Evolutionary conservation across 108 stramenopile species (phyloP).

Genomic region (Cafeteria roenbergensis): DNA sequence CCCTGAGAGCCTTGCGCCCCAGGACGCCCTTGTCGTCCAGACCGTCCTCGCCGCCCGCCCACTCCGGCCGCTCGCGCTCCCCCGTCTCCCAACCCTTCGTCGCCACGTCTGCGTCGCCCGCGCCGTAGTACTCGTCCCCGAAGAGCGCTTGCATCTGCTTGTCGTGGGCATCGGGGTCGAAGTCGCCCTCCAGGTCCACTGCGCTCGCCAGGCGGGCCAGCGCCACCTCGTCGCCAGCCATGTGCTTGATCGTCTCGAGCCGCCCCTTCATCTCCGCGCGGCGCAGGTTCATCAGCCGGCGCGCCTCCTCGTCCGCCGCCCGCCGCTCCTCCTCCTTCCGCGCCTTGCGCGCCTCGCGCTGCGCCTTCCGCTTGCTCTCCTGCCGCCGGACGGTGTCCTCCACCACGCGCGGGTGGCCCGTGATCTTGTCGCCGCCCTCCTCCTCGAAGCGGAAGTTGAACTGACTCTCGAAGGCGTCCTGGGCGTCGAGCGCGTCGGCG

Average conservation of each 20-base stretch:
- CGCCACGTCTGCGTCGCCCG: slow-evolving; percentile 52
- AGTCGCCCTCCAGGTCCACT: slow-evolving; percentile 81
- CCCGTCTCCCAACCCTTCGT: slow-evolving; percentile 19
- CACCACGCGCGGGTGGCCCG: slow-evolving; percentile 27
- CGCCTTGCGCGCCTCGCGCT: slow-evolving; percentile 67
- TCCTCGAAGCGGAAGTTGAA: slow-evolving; percentile 99
- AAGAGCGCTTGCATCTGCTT: slow-evolving; percentile 65
- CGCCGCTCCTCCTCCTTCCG: slow-evolving; percentile 80
- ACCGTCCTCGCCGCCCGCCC: slow-evolving; percentile 11
- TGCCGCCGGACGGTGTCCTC: slow-evolving; percentile 62
- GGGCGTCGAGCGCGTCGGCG: slow-evolving; percentile 65
- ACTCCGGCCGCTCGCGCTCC: slow-evolving; percentile 21
- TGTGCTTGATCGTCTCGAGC: slow-evolving; percentile 50
- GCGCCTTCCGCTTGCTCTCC: slow-evolving; percentile 72
- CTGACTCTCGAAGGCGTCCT: slow-evolving; percentile 86
- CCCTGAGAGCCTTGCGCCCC: too few species aligned
- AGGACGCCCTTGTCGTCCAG: neutral
- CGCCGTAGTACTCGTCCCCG: slow-evolving; percentile 78
- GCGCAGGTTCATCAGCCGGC: slow-evolving; percentile 85
- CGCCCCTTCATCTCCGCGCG: slow-evolving; percentile 62
- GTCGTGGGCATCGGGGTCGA: slow-evolving; percentile 81
- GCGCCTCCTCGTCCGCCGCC: slow-evolving; percentile 77
- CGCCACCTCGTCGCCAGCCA: slow-evolving; percentile 32
- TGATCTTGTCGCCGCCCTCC: slow-evolving; percentile 44
- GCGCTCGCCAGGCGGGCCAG: slow-evolving; percentile 43